These are phyloP conservation scores for Guadua angustifolia DNA, from an alignment of 176 grass and related monocot species.

Conservation along the genomic window DNA sequence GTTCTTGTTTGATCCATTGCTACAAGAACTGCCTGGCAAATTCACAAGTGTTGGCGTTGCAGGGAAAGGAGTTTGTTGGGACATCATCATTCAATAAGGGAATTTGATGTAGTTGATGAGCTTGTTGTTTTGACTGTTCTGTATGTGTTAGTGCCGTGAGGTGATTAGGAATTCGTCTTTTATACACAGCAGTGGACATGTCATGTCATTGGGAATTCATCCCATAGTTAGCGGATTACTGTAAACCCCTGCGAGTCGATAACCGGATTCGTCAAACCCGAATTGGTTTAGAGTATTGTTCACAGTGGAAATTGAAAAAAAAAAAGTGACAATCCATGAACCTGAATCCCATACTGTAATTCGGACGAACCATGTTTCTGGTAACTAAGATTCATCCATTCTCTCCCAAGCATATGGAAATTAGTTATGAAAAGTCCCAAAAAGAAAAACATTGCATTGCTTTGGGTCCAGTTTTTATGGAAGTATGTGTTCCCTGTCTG, in stretches of 20 bases:
- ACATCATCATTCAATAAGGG: neutral
- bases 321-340: no score
- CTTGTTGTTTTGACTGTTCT: neutral
- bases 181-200: neutral
- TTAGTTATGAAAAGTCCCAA: neutral
- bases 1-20: slow-evolving; percentile 8
- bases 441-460: neutral
- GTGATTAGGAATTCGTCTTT: neutral
- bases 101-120: slow-evolving; percentile 1
- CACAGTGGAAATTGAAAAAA: no score
- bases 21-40: neutral
- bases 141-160: neutral
- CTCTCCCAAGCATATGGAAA: neutral
- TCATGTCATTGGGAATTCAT: neutral
- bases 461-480: neutral
- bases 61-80: neutral
- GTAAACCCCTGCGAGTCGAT: no score
- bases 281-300: no score
- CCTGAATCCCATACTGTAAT: no score
- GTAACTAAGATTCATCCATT: neutral
- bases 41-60: neutral
- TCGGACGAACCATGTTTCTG: no score
- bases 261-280: no score
- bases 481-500: neutral
- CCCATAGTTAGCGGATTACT: no score